Percentiles rank a stretch among this genome's conserved stretches.
These are phyloP conservation scores for Mentha longifolia DNA, from an alignment of 257 asterid genomes.

Conservation along the genomic window DNA sequence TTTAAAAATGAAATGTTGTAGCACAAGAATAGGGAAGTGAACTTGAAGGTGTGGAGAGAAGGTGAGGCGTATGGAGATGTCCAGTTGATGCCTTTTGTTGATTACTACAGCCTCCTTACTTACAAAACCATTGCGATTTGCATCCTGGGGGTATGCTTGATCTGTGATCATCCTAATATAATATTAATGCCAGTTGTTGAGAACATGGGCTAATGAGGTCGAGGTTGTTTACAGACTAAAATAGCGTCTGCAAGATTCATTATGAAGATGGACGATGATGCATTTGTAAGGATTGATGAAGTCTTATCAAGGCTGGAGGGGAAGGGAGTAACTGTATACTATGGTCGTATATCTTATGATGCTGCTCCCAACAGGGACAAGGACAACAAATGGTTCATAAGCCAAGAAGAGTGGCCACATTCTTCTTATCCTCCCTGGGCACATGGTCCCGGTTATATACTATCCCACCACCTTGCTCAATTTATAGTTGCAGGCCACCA, in stretches of 20 bases:
- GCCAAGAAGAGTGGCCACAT: conserved; percentile 92
- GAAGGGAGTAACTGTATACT: conserved; percentile 59
- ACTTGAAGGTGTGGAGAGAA: conserved; percentile 88
- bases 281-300: conserved; percentile 94
- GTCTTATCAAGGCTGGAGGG: conserved; percentile 67
- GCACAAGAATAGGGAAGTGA: conserved; percentile 87
- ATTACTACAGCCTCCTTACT: conserved; percentile 82
- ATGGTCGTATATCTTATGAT: conserved; percentile 76
- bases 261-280: conserved; percentile 97
- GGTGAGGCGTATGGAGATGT: conserved; percentile 76
- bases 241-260: conserved; percentile 74
- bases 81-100: conserved; percentile 96
- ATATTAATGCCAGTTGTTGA: background rate
- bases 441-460: conserved; percentile 93
- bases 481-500: conserved; percentile 80
- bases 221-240: conserved; percentile 52
- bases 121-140: conserved; percentile 87
- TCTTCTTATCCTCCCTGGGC: conserved; percentile 93
- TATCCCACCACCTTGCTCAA: conserved; percentile 83
- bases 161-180: background rate
- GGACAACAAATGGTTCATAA: conserved; percentile 91
- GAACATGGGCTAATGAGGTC: background rate
- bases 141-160: conserved; percentile 69
- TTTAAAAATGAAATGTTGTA: conserved; percentile 32
- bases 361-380: conserved; percentile 85